Percentiles rank a stretch among this genome's conserved stretches.
Evolutionary conservation across 345 rosid genomes (phyloP).

Genomic region (Arabis alpina): DNA sequence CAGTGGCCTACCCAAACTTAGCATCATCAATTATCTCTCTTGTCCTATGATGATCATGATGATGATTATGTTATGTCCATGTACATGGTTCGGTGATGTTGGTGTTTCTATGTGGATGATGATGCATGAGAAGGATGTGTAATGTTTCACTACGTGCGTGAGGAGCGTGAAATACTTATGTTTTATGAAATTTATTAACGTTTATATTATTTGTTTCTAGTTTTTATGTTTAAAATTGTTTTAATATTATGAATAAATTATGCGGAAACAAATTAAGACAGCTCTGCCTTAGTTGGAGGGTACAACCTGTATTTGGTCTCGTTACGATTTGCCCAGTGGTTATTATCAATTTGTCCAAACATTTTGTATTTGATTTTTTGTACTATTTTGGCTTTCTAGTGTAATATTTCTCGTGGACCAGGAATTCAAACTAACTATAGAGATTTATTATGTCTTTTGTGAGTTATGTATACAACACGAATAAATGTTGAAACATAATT

Average conservation of each 20-base stretch:
- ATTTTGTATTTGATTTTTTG: background rate
- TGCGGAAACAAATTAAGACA: constrained; percentile 24
- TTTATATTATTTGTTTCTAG: background rate
- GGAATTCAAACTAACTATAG: background rate
- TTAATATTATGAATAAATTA: background rate
- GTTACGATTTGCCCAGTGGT: background rate
- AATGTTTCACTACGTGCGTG: constrained; percentile 25
- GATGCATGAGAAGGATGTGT: constrained; percentile 24
- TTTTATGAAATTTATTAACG: background rate
- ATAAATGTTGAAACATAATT: too few relatives aligned
- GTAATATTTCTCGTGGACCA: background rate
- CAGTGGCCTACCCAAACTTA: constrained; percentile 39
- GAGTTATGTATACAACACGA: background rate
- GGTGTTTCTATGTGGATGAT: background rate
- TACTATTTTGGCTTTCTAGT: background rate
- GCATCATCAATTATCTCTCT: constrained; percentile 31
- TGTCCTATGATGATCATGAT: constrained; percentile 12
- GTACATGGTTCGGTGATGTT: background rate
- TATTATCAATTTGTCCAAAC: constrained; percentile 16
- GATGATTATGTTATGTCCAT: constrained; percentile 23
- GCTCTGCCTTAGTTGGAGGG: constrained; percentile 31
- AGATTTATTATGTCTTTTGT: background rate
- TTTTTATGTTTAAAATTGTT: constrained; percentile 11
- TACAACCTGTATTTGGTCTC: constrained; percentile 28
- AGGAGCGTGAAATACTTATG: constrained; percentile 20